These are phyloP conservation scores for Penicillium verrucosum DNA, from an alignment of 2,329 filamentous ascomycete species.

Conservation along the genomic window DNA sequence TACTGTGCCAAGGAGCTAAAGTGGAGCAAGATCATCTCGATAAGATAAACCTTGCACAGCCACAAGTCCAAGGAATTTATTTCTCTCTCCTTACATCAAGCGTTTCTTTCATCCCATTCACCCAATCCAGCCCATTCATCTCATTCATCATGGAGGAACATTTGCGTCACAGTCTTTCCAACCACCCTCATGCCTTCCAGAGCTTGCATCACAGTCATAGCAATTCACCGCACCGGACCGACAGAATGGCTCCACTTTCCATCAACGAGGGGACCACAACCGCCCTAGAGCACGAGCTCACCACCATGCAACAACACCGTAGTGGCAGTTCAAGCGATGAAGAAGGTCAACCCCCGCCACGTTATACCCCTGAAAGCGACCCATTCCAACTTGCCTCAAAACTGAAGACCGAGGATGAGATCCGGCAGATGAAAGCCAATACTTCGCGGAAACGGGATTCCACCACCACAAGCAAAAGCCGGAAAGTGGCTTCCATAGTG, in stretches of 20 bases:
- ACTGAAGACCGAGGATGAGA: slow-evolving; percentile 73
- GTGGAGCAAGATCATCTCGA: background rate
- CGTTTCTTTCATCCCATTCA: background rate
- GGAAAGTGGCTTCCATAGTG: slow-evolving; percentile 15
- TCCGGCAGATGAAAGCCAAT: slow-evolving; percentile 75
- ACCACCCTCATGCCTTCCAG: slow-evolving; percentile 28
- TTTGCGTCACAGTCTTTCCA: slow-evolving; percentile 29
- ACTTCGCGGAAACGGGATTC: slow-evolving; percentile 66
- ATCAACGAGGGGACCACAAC: slow-evolving; percentile 41
- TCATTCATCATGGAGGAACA: slow-evolving; percentile 27
- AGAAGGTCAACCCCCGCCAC: slow-evolving; percentile 50
- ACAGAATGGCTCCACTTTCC: slow-evolving; percentile 19
- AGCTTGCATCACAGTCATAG: slow-evolving; percentile 18
- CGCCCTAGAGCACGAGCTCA: slow-evolving; percentile 38
- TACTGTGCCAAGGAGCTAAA: background rate
- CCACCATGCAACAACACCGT: slow-evolving; percentile 23
- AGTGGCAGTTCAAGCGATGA: slow-evolving; percentile 37
- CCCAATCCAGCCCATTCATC: background rate
- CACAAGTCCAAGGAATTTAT: background rate
- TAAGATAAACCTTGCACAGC: background rate
- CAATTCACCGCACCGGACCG: slow-evolving; percentile 21
- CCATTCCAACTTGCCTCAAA: slow-evolving; percentile 75
- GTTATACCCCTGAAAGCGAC: slow-evolving; percentile 65
- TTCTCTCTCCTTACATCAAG: slow-evolving; percentile 5
- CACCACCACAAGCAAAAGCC: slow-evolving; percentile 3